phyloP scores from a whole-genome alignment of 345 rosid species.

The Citropsis articulata region DNA sequence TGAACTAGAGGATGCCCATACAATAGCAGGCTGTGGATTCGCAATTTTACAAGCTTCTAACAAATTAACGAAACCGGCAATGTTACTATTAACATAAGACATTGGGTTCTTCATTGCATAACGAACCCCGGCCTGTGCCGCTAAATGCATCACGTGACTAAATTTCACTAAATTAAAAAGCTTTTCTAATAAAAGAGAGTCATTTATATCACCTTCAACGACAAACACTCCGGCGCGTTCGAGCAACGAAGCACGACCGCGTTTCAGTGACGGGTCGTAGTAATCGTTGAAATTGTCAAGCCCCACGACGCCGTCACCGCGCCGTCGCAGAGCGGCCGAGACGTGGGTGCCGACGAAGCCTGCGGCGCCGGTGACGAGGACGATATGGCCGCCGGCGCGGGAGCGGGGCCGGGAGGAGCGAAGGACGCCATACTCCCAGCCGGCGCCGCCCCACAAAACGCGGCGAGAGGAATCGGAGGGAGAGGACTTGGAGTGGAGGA shows the following conservation, averaged over 20 bases:
- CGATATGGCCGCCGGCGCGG: slow-evolving; percentile 27
- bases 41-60: slow-evolving; percentile 44
- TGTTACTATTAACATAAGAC: slow-evolving; percentile 49
- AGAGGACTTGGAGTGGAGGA: slow-evolving; percentile 14
- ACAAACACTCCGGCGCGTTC: slow-evolving; percentile 41
- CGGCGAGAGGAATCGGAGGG: slow-evolving; percentile 35
- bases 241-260: slow-evolving; percentile 37
- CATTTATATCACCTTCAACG: slow-evolving; percentile 48
- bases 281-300: slow-evolving; percentile 55
- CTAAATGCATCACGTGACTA: slow-evolving; percentile 55
- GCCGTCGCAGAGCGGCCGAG: slow-evolving; percentile 40
- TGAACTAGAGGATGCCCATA: slow-evolving; percentile 63
- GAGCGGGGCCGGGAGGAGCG: slow-evolving; percentile 37
- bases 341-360: slow-evolving; percentile 60
- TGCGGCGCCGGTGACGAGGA: slow-evolving; percentile 59
- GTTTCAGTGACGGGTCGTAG: slow-evolving; percentile 44
- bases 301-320: slow-evolving; percentile 52
- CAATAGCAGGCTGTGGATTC: slow-evolving; percentile 48
- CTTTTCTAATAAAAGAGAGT: slow-evolving; percentile 29
- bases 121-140: slow-evolving; percentile 54
- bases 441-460: slow-evolving; percentile 31
- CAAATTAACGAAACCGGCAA: slow-evolving; percentile 47
- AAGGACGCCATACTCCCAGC: slow-evolving; percentile 36
- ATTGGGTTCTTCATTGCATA: slow-evolving; percentile 51
- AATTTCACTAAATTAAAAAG: slow-evolving; percentile 46